Percentiles rank a stretch among this genome's conserved stretches.
Conservation (phyloP, 2,329 filamentous ascomycete genomes). For the Aureobasidium melanogenum region DNA sequence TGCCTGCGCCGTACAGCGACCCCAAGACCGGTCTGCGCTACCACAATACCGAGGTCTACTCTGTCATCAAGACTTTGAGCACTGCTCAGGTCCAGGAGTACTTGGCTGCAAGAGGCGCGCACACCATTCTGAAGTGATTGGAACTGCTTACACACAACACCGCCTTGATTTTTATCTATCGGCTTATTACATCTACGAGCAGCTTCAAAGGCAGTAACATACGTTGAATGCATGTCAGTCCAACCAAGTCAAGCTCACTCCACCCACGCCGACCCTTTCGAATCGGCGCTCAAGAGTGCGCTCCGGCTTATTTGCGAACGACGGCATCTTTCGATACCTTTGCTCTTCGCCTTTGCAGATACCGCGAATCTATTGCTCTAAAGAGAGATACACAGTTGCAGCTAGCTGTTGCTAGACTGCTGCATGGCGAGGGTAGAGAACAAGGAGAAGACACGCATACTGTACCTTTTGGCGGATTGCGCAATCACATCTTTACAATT, state of each 20-base stretch:
- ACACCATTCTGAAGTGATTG: slow-evolving; percentile 79
- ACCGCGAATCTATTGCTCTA: slow-evolving; percentile 19
- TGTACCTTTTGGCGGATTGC: not conserved
- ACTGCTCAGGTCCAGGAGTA: slow-evolving; percentile 82
- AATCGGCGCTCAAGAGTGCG: slow-evolving; percentile 73
- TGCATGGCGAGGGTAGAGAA: not conserved
- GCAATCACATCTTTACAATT: not conserved
- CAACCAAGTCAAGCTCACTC: slow-evolving; percentile 94
- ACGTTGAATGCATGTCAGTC: slow-evolving; percentile 52
- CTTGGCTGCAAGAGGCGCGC: slow-evolving; percentile 79
- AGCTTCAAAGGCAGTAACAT: not conserved
- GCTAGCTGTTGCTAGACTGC: slow-evolving; percentile 15
- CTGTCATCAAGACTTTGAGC: slow-evolving; percentile 67
- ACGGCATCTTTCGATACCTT: slow-evolving; percentile 17
- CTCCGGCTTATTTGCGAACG: slow-evolving; percentile 99
- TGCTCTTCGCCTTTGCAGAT: slow-evolving; percentile 58
- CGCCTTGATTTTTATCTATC: not conserved
- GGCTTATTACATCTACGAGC: not conserved
- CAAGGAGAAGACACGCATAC: not conserved
- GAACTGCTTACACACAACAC: not conserved
- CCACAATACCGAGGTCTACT: slow-evolving; percentile 87
- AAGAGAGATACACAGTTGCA: slow-evolving; percentile 22
- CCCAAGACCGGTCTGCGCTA: slow-evolving; percentile 92
- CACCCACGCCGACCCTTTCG: slow-evolving; percentile 77
- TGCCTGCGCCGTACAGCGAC: slow-evolving; percentile 86